Evolutionary conservation across 179 eudicot species (phyloP), one percentile per base, ranked within the genome.

Genomic region (Monotropa hypopitys): DNA sequence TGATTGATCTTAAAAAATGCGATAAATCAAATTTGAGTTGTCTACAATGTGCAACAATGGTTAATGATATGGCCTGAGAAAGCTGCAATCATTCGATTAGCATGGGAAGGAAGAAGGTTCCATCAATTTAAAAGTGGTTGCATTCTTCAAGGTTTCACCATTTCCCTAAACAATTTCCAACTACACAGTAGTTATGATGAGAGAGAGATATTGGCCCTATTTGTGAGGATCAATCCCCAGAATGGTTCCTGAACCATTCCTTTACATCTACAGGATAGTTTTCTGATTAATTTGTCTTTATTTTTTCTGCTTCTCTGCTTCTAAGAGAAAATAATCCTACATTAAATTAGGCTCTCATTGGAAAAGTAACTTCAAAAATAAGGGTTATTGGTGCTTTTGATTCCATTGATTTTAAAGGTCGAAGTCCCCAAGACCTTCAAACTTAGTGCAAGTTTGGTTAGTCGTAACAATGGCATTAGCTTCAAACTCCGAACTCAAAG

Each of bases 141-240:
- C 99, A n/a, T 80, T 95, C 57, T 95, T 95, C 69, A 84, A 97
- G 82, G 77, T 92, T 72, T 95, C 99, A 73, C 99, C 99, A 75
- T 95, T 95, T 84, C 99, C 99, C 12, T 95, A 95, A 84, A 89
- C 99, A 61, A 89, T 95, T 53, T 95, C 93, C 87, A 95, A 95
- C 83, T 95, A 95, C 62, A 97, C 99, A 7, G 77, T 95, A 49
- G 99, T 87, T 81, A 97, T 93, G 46, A 95, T 97, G 26, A 93
- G 77, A 70, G 88, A 93, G 97, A 86, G 84, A 80, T 95, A 93
- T 84, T 88, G 99, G 97, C 99, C 99, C 15, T 95, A 95, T 81
- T 81, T 95, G 62, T 91, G 92, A 76, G 99, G 99, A 78, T 95
- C 99, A 57, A 43, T 95, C 53, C 89, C 97, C 47, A 97, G 97